These are phyloP conservation scores for Isoetes taiwanensis DNA, from an alignment of 75 land plant genomes.

Conservation along the genomic window DNA sequence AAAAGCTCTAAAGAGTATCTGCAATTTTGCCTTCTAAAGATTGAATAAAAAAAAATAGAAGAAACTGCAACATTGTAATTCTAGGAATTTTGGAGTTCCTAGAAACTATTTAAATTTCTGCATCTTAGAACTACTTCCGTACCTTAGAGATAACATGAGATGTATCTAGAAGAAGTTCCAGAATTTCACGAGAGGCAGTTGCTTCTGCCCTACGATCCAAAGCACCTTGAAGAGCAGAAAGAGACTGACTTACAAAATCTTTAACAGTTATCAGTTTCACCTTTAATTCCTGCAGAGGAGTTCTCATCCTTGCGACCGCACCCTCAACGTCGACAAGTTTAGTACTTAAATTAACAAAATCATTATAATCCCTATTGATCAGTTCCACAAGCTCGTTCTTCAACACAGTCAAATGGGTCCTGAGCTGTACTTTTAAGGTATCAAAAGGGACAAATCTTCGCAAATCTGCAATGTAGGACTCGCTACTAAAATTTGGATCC, in stretches of 20 bases:
- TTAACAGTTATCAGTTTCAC: constrained; percentile 46
- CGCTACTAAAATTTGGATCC: constrained; percentile 45
- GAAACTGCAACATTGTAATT: background rate
- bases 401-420: constrained; percentile 53
- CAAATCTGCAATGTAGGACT: constrained; percentile 75
- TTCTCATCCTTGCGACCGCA: constrained; percentile 77
- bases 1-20: background rate
- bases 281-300: constrained; percentile 66
- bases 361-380: constrained; percentile 87
- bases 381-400: constrained; percentile 87
- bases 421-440: constrained; percentile 73
- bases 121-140: no score
- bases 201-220: constrained; percentile 61
- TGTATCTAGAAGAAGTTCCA: constrained; percentile 87
- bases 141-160: constrained; percentile 97
- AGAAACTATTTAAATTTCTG: no score
- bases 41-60: background rate
- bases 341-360: constrained; percentile 80
- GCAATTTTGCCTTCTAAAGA: background rate
- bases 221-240: constrained; percentile 43
- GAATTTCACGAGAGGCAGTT: constrained; percentile 53
- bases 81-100: no score
- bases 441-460: constrained; percentile 93
- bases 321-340: constrained; percentile 88
- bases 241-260: constrained; percentile 31